A percentile compares a stretch with the other conserved stretches of the same genome.
These are phyloP conservation scores for Mycena vulgaris DNA, from an alignment of 768 basidiomycete genomes.

Conservation along the genomic window DNA sequence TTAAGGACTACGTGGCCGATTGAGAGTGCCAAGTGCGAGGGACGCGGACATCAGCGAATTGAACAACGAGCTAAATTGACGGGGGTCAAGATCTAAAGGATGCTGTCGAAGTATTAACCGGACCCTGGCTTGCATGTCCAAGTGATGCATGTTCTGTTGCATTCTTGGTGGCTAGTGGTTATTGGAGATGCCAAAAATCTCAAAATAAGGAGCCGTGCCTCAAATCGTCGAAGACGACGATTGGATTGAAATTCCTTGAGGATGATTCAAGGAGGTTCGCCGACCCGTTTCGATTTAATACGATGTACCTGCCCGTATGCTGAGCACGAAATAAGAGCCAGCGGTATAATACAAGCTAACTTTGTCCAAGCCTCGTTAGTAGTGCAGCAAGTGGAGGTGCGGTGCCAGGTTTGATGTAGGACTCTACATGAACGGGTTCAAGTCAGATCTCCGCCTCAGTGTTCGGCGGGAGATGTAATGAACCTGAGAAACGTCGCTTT, in stretches of 20 bases:
- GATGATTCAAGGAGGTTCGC: constrained; percentile 79
- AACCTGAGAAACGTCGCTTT: constrained; percentile 78
- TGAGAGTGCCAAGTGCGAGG: constrained; percentile 79
- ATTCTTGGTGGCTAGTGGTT: constrained; percentile 56
- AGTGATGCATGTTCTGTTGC: constrained; percentile 77
- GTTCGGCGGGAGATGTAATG: constrained; percentile 42
- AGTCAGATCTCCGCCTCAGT: constrained; percentile 29
- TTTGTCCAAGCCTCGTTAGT: constrained; percentile 89
- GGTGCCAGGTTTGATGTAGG: constrained; percentile 78
- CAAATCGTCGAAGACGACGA: constrained; percentile 79
- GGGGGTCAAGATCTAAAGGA: constrained; percentile 12
- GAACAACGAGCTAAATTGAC: constrained; percentile 70
- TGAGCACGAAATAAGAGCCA: constrained; percentile 34
- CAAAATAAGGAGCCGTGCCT: constrained; percentile 64
- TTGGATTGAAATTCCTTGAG: constrained; percentile 78
- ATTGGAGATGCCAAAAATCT: neutral
- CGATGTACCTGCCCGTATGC: constrained; percentile 69
- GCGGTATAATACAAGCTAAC: constrained; percentile 54
- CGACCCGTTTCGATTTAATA: constrained; percentile 82
- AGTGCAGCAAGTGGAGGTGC: constrained; percentile 78
- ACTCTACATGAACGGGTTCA: constrained; percentile 57
- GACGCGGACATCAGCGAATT: constrained; percentile 81
- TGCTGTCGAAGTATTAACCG: constrained; percentile 43
- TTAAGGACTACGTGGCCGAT: constrained; percentile 70
- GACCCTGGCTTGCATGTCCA: constrained; percentile 79